Base-by-base conservation (phyloP, 1,284 basidiomycete species). In the Mycosarcoma mackinlayi region DNA sequence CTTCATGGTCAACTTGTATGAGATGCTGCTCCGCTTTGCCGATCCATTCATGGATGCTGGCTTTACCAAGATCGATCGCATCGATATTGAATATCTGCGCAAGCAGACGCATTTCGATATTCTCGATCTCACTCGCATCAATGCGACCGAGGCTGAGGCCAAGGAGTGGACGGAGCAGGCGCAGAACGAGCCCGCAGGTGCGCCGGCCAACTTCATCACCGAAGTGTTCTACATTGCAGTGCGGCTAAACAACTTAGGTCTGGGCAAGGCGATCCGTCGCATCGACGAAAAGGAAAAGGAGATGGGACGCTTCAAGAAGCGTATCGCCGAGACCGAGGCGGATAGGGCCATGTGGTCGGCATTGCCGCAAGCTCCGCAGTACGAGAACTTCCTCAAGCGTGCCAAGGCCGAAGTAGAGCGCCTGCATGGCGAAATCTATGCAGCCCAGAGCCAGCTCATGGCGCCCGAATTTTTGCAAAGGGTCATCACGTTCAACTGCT, bases 31-130 rank as follows among this genome's bases (percentile, higher is more conserved):
- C 38, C 88, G 90, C 19, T 92, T 99, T 74, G 91, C 93, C n/a
- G 92, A 94, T 73, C 96, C 96, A 0, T 97, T 98, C 81, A 93
- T 98, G 87, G 95, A 98, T 82, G 89, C 91, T 0, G 88, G 87
- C 54, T 95, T 90, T 77, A 89, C 90, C 49, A 98, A 98, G 71
- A 82, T 82, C 30, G 92, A 98, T 82, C 91, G 92, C 53, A 92
- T 98, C 54, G 94, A 98, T 78, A 86, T 89, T 4, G 84, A 90
- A 19, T 98, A 91, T 83, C 35, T 78, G 27, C 67, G 72, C 37
- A 59, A 47, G 30, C 79, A 81, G 69, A 73, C 54, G 41, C 70
- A 77, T n/a, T 80, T 70, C 48, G 73, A 76, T 42, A 61, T 75
- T 7, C 35, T 30, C 30, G 70, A 75, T 5, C 69, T 82, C 24